Evolutionary conservation across 192 early-diverging fungal species (phyloP), one percentile per base, ranked within the genome.

Genomic region (Coemansia sp.): DNA sequence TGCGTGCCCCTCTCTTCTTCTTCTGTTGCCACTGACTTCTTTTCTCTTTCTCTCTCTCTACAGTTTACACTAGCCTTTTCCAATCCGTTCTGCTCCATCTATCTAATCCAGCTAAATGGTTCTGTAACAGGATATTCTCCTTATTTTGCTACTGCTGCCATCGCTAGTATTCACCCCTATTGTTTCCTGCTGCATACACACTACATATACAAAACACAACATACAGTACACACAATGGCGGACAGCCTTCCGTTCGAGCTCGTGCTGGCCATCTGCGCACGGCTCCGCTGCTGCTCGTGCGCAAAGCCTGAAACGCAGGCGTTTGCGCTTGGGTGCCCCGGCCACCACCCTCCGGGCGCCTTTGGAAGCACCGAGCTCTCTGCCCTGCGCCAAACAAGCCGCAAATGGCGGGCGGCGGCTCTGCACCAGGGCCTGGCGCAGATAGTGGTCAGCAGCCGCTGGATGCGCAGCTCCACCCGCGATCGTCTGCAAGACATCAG

Each of bases 381-480:
- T 8, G 66, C 40, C 13, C 61, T 81, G 37, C 70, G 79, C 20
- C 79, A 81, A 46, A 76, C 74, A 0, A 73, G 56, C 67, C 79
- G 70, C 37, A 55, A 58, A 19, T 76, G 74, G 74, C 79, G 79
- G 14, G 22, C 60, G 4, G 79, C 74, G 13, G 79, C 79, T 38
- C 61, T 81, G 67, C 55, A 39, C 19, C 67, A 49, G 46, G 79
- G 79, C 5, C 64, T 72, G 42, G 9, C 70, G 9, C 63, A 76
- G 61, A 50, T 81, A 20, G 74, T 76, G 16, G 69, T 60, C 64
- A 81, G 79, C 79, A 74, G 56, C 56, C 79, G 74, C 49, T 81
- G 79, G 79, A 72, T 72, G 74, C 67, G 74, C 46, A 20, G 67
- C 16, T 50, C 64, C 49, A 19, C 56, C 40, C 62, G 50, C 13